Evolutionary conservation across 495 filamentous ascomycete genomes (phyloP), one percentile per base, ranked within the genome.

Genomic region (Lasiosphaeria miniovina): DNA sequence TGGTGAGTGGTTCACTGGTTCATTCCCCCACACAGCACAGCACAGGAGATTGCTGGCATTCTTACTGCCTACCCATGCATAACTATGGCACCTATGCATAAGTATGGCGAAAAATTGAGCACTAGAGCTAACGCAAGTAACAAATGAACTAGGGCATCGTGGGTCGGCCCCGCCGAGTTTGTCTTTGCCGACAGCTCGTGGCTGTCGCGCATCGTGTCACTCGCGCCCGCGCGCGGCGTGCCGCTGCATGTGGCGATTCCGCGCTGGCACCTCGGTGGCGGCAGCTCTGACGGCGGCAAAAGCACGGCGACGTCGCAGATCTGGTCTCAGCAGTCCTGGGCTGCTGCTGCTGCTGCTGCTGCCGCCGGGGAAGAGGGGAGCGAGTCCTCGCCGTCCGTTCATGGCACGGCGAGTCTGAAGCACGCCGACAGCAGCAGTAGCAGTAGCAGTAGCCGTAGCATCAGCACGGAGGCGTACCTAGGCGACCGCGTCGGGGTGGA

Each of bases 181-280:
- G 49, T 34, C 12, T 52, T 52, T 33, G 49, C 49, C 31, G 49
- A 52, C 49, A 52, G 34, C 24, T 11, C 34, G 8, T 52, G 49
- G 49, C 31, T 52, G 11, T 52, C 49, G 24, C 31, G 49, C 4
- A 52, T 34, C 31, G 34, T 52, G 34, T 52, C 49, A 5, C 49
- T 11, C 7, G 49, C 49, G 9, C 49, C 49, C 9, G 34, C 48
- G 14, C 32, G 34, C 8, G 31, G 24, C 49, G 49, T 52, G 24
- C 49, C 49, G 12, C n/a, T 52, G 4, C 34, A 52, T 8, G 9
- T 10, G 6, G 31, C 34, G 31, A 35, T 52, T 11, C 10, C 49
- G 9, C 11, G 31, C 24, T 52, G 49, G 49, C 49, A 52, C n/a
- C 35, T 34, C 31, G 43, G 9, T 6, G 49, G 49, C 2, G 49